A percentile compares a stretch with the other conserved stretches of the same genome.
Conservation (phyloP, 2,329 filamentous ascomycete genomes). For the Diaporthe helianthi region DNA sequence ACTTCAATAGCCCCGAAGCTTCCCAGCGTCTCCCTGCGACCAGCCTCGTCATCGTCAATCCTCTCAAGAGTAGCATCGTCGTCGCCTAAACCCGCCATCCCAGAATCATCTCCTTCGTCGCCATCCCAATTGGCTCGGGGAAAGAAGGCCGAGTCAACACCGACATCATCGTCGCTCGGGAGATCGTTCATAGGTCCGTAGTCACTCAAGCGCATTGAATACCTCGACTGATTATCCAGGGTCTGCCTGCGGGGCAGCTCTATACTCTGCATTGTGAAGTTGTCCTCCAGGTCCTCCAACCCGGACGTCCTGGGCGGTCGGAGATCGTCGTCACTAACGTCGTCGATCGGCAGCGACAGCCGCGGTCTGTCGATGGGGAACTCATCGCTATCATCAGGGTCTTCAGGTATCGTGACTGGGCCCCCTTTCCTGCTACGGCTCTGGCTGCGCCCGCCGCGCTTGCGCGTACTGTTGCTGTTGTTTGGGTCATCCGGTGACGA, state of each 20-base stretch:
- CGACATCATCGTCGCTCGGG: slow-evolving; percentile 50
- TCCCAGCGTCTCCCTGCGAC: slow-evolving; percentile 47
- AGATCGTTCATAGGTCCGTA: slow-evolving; percentile 46
- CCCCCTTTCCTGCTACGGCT: slow-evolving; percentile 38
- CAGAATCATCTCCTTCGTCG: slow-evolving; percentile 47
- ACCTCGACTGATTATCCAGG: slow-evolving; percentile 43
- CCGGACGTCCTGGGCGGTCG: slow-evolving; percentile 61
- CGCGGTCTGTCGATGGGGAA: slow-evolving; percentile 58
- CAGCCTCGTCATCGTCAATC: slow-evolving; percentile 50
- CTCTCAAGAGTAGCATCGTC: slow-evolving; percentile 52
- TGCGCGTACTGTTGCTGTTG: slow-evolving; percentile 31
- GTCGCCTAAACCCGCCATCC: slow-evolving; percentile 37
- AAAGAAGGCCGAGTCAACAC: slow-evolving; percentile 60
- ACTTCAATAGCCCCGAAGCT: slow-evolving; percentile 58
- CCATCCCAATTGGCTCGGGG: slow-evolving; percentile 54
- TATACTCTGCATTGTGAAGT: slow-evolving; percentile 65
- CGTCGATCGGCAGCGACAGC: slow-evolving; percentile 61
- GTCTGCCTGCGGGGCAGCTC: slow-evolving; percentile 63
- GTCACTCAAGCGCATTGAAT: slow-evolving; percentile 63
- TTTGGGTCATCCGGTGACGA: slow-evolving; percentile 49
- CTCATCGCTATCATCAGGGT: slow-evolving; percentile 60
- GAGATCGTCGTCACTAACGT: slow-evolving; percentile 57
- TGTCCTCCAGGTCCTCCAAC: slow-evolving; percentile 59
- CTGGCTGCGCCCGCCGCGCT: slow-evolving; percentile 39
- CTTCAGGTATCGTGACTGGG: slow-evolving; percentile 41